Evolutionary conservation across 2,329 filamentous ascomycete species (phyloP).

Genomic region (Aspergillus phoenicis): DNA sequence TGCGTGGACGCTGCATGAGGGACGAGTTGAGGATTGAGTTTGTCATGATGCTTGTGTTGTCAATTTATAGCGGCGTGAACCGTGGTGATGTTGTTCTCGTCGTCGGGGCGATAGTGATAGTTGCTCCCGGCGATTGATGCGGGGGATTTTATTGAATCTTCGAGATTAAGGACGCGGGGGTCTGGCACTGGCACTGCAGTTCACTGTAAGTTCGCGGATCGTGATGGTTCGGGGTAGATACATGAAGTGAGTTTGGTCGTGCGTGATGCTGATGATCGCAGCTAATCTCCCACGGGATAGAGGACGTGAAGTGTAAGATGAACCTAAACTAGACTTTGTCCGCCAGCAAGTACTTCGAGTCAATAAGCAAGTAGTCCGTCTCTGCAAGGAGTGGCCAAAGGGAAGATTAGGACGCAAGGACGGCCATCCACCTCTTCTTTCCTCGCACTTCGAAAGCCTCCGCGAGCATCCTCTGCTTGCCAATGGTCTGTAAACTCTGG

Average conservation of each 20-base stretch:
- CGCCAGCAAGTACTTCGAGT: not conserved
- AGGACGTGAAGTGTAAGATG: not conserved
- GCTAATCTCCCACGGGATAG: not conserved
- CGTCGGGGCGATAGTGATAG: not conserved
- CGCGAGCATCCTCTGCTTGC: not conserved
- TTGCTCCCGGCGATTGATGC: not conserved
- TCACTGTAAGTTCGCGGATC: not conserved
- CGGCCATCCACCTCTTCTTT: not conserved
- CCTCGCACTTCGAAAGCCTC: not conserved
- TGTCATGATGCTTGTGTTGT: slow-evolving; percentile 1
- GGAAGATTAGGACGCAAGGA: not conserved
- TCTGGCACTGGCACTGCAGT: not conserved
- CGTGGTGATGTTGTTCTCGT: not conserved
- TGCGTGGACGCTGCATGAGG: slow-evolving; percentile 3
- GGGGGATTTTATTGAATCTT: slow-evolving; percentile 2
- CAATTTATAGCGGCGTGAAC: not conserved
- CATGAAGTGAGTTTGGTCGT: not conserved
- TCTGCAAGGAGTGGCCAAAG: slow-evolving; percentile 5
- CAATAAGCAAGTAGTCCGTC: not conserved
- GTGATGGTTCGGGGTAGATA: slow-evolving; percentile 1
- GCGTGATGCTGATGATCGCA: not conserved
- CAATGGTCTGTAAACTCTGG: not conserved
- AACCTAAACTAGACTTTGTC: not conserved
- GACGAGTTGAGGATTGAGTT: not conserved
- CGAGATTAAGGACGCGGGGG: slow-evolving; percentile 7